These are phyloP conservation scores for Globisporangium heterothallicum DNA, from an alignment of 352 stramenopile genomes.

Conservation along the genomic window DNA sequence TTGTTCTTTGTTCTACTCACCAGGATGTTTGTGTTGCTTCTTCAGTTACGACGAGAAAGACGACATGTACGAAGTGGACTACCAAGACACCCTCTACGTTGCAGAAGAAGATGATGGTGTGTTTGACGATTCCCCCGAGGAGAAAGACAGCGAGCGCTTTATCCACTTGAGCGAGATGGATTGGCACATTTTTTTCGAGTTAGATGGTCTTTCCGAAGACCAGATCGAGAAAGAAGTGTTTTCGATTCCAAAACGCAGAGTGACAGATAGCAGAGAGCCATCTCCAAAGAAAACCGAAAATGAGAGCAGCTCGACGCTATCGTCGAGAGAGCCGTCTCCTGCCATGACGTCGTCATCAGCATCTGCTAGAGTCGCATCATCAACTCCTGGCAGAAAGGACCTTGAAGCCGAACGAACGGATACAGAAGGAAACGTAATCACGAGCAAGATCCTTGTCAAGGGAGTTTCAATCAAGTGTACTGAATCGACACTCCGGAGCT, in stretches of 20 bases:
- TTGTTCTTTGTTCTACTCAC: neutral
- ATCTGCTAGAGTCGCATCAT: constrained; percentile 2
- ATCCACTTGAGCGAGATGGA: constrained; percentile 25
- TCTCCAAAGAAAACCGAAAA: constrained; percentile 27
- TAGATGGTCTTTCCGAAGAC: constrained; percentile 44
- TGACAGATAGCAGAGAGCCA: constrained; percentile 28
- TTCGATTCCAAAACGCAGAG: constrained; percentile 70
- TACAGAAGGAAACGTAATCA: constrained; percentile 38
- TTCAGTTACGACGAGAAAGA: constrained; percentile 28
- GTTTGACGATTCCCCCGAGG: constrained; percentile 11
- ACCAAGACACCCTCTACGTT: constrained; percentile 37
- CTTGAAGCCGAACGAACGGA: constrained; percentile 37
- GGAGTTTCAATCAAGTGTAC: constrained; percentile 50
- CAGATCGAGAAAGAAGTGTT: constrained; percentile 60
- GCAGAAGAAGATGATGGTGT: constrained; percentile 21
- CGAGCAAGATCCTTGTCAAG: constrained; percentile 67
- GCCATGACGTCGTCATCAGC: neutral
- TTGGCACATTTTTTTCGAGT: constrained; percentile 72
- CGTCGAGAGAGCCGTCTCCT: constrained; percentile 8
- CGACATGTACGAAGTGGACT: constrained; percentile 53
- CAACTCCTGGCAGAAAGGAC: constrained; percentile 1
- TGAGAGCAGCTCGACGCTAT: neutral
- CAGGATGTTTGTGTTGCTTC: neutral
- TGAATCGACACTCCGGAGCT: constrained; percentile 25
- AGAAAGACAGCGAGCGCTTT: constrained; percentile 17